These are phyloP conservation scores for Calonectria naviculata DNA, from an alignment of 2,329 filamentous ascomycete species.

Conservation along the genomic window DNA sequence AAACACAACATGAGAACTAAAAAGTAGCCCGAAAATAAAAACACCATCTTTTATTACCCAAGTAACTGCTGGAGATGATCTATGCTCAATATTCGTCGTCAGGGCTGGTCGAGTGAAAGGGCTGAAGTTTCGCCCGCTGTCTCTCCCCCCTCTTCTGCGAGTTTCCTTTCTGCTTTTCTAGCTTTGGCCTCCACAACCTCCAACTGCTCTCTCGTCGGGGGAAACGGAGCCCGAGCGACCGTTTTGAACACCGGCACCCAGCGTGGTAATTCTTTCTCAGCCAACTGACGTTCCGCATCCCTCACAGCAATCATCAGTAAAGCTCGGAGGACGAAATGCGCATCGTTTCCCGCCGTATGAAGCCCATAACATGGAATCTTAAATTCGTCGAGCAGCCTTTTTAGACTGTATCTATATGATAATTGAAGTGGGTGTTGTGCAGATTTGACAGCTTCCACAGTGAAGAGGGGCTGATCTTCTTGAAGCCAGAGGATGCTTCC, in stretches of 20 bases:
- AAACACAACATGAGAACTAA: not conserved
- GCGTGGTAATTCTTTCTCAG: not conserved
- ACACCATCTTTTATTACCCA: not conserved
- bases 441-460: conserved; percentile 40
- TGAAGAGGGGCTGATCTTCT: conserved; percentile 33
- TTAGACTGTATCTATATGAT: conserved; percentile 34
- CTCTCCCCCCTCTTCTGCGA: not conserved
- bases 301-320: conserved; percentile 7
- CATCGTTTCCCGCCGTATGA: conserved; percentile 40
- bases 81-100: not conserved
- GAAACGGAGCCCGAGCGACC: not conserved
- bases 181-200: not conserved
- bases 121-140: not conserved
- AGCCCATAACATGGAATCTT: conserved; percentile 30
- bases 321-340: conserved; percentile 34
- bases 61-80: not conserved
- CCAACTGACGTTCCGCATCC: not conserved
- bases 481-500: too few species aligned
- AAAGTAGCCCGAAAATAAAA: not conserved
- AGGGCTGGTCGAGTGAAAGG: not conserved
- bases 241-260: not conserved
- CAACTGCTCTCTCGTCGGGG: not conserved
- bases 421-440: conserved; percentile 38
- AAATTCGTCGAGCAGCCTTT: conserved; percentile 32
- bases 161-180: not conserved